Conservation (phyloP, 2,329 filamentous ascomycete genomes). For the Fusarium robinianum region DNA sequence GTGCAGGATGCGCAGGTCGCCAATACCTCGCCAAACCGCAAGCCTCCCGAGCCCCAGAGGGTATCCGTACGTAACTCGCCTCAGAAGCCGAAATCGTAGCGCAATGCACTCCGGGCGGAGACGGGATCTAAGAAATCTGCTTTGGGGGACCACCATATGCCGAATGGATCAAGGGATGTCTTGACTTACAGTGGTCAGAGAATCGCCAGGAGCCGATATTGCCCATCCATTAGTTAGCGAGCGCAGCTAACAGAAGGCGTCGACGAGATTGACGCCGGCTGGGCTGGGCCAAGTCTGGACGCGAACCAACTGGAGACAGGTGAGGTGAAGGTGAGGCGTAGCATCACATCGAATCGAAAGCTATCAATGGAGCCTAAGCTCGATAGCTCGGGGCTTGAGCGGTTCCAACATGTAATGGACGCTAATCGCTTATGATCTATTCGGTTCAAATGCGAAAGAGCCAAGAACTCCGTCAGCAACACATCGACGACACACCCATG, state of each 20-base stretch:
- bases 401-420: neutral
- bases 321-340: slow-evolving; percentile 14
- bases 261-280: neutral
- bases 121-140: slow-evolving; percentile 19
- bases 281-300: neutral
- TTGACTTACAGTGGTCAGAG: slow-evolving; percentile 17
- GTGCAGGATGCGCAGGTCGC: slow-evolving; percentile 26
- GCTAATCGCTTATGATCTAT: neutral
- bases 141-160: slow-evolving; percentile 13
- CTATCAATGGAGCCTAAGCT: too few relatives aligned
- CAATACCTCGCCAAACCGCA: slow-evolving; percentile 20
- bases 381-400: neutral
- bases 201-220: slow-evolving; percentile 15
- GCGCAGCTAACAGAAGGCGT: slow-evolving; percentile 5
- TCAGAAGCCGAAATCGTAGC: slow-evolving; percentile 7
- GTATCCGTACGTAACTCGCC: slow-evolving; percentile 21
- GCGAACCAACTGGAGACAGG: slow-evolving; percentile 1
- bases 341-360: slow-evolving; percentile 15
- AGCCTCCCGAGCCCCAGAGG: slow-evolving; percentile 21
- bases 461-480: slow-evolving; percentile 28
- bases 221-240: slow-evolving; percentile 9
- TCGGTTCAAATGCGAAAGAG: slow-evolving; percentile 7
- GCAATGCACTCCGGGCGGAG: slow-evolving; percentile 28
- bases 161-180: slow-evolving; percentile 27
- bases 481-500: slow-evolving; percentile 10